Conservation (phyloP, 2,329 filamentous ascomycete genomes). For the Fusarium sambucinum region DNA sequence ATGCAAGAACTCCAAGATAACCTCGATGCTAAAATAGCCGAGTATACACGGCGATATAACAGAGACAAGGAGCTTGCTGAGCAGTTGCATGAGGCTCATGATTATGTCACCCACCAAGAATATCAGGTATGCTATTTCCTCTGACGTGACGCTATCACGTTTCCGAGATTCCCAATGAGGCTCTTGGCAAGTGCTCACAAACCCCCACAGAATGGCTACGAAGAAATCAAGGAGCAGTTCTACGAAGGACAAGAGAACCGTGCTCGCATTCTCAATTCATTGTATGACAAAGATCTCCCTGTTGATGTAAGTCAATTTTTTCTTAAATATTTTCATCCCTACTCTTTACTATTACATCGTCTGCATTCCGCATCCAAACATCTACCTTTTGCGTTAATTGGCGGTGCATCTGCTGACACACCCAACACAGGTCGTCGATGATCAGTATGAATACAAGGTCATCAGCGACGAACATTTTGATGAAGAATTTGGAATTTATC, state of each 20-base stretch:
- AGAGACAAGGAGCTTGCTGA: conserved; percentile 55
- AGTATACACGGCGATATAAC: conserved; percentile 52
- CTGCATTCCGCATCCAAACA: conserved; percentile 38
- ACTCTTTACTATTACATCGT: conserved; percentile 17
- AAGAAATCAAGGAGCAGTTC: conserved; percentile 57
- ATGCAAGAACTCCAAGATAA: conserved; percentile 61
- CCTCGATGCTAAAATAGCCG: conserved; percentile 49
- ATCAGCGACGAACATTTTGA: conserved; percentile 60
- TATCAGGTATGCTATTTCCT: conserved; percentile 53
- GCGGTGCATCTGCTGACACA: conserved; percentile 38
- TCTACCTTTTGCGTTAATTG: conserved; percentile 25
- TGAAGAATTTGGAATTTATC: conserved; percentile 58
- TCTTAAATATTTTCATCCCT: conserved; percentile 23
- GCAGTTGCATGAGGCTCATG: conserved; percentile 52
- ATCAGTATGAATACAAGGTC: conserved; percentile 59
- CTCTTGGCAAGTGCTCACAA: conserved; percentile 35
- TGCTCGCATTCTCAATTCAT: conserved; percentile 59
- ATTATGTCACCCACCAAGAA: conserved; percentile 52
- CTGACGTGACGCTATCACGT: conserved; percentile 32
- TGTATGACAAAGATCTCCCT: conserved; percentile 60
- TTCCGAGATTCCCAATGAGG: conserved; percentile 41
- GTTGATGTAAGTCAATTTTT: conserved; percentile 60
- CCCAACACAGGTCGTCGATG: conserved; percentile 55
- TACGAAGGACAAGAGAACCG: conserved; percentile 61
- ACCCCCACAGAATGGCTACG: conserved; percentile 53